Evolutionary conservation across 371 early-diverging fungal species (phyloP), one percentile per base, ranked within the genome.

Genomic region (Mitosporidium daphniae): DNA sequence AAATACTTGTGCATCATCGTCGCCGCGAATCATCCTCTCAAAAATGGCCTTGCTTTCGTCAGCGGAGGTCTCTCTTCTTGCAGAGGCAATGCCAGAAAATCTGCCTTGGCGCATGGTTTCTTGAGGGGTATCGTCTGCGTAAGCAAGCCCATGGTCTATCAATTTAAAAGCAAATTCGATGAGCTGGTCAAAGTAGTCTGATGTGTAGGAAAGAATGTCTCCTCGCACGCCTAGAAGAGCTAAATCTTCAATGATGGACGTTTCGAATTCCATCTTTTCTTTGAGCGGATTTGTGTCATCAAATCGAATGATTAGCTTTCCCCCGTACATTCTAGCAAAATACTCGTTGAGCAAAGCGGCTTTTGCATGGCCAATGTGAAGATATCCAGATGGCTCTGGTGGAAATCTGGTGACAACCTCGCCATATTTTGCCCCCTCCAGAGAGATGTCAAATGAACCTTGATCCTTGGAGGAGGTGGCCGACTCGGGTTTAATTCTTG

Each of bases 251-350:
- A 58, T 58, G 42, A 91, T 91, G 16, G 67, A 47, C 25, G 75
- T 66, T 48, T 89, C 78, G 33, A 67, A 91, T 47, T 86, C 84
- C 24, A 37, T 53, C 55, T 73, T 72, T 50, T 95, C 97, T 48
- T 95, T 97, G 31, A 50, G 48, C 8, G 95, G 99, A 46, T 99
- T 99, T 27, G 99, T 97, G 51, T 99, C 98, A 46, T 99, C 99
- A 38, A 97, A 95, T 27, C 99, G 69, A 22, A 97, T 50, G 28
- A 93, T 65, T 39, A 97, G 35, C 40, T 66, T 70, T 26, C 97
- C 97, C 27, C 71, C 54, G 47, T 82, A 75, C 16, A 46, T 44
- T 10, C 63, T 48, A 4, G 98, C 93, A 59, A 94, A 74, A 55
- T 78, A 67, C 38, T 86, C 62, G 54, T 97, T 99, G 31, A 99